Percentiles rank a stretch among this genome's conserved stretches.
These are phyloP conservation scores for Xanthoconium separans DNA, from an alignment of 1,284 basidiomycete species.

Conservation along the genomic window DNA sequence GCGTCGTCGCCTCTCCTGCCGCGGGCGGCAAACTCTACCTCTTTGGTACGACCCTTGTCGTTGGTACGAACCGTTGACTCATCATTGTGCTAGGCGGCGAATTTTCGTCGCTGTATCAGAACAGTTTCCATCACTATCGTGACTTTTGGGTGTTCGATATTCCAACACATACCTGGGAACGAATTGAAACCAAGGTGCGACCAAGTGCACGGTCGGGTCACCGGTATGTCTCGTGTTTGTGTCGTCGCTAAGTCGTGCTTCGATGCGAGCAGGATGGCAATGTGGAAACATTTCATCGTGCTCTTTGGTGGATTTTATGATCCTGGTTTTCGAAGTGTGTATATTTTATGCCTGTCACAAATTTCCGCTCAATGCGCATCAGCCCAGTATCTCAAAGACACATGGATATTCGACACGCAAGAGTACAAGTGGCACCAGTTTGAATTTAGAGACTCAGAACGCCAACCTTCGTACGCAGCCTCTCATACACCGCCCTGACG, in stretches of 20 bases:
- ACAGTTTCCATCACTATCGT: constrained; percentile 88
- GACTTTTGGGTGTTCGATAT: constrained; percentile 86
- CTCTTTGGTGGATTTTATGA: constrained; percentile 90
- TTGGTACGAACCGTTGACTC: neutral
- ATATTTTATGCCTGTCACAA: neutral
- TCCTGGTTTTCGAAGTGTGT: constrained; percentile 71
- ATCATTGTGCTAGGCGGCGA: constrained; percentile 59
- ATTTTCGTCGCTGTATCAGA: constrained; percentile 85
- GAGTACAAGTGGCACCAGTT: constrained; percentile 89
- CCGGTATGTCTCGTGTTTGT: constrained; percentile 41
- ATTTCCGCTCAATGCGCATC: neutral
- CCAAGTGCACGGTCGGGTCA: constrained; percentile 86
- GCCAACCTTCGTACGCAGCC: constrained; percentile 62
- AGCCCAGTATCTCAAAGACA: constrained; percentile 85
- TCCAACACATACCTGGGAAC: constrained; percentile 78
- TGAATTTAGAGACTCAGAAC: constrained; percentile 68
- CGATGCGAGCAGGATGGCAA: constrained; percentile 65
- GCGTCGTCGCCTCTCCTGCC: constrained; percentile 68
- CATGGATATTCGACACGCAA: constrained; percentile 87
- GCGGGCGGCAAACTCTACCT: constrained; percentile 84
- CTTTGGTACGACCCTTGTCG: constrained; percentile 52
- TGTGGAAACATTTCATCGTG: constrained; percentile 87
- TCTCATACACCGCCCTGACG: too few species aligned
- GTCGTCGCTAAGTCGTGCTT: neutral
- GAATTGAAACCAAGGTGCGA: constrained; percentile 81